phyloP scores from a whole-genome alignment of 768 basidiomycete genomes.

The Nevesoporus exiguus region DNA sequence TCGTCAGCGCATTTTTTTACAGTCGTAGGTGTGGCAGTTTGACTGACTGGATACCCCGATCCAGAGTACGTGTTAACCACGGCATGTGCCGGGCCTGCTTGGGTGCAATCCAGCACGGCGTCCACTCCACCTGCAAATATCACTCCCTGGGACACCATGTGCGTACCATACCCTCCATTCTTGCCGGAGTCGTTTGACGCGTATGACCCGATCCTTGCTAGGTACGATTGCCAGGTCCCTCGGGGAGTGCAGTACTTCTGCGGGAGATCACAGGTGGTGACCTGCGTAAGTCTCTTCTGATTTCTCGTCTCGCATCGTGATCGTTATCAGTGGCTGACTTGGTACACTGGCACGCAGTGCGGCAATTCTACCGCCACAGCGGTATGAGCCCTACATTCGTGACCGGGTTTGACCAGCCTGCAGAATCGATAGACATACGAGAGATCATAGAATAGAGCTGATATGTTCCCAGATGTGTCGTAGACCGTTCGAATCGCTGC shows the following conservation, averaged over 20 bases:
- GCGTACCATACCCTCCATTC: slow-evolving; percentile 1
- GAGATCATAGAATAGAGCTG: background rate
- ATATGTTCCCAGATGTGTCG: background rate
- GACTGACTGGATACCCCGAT: background rate
- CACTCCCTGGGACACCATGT: slow-evolving; percentile 7
- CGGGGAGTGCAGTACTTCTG: slow-evolving; percentile 6
- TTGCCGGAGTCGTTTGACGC: background rate
- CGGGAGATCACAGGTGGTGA: slow-evolving; percentile 2
- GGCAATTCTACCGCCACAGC: slow-evolving; percentile 1
- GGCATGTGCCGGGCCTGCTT: slow-evolving; percentile 14
- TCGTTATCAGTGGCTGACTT: background rate
- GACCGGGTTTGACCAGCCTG: background rate
- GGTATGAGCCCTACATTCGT: background rate
- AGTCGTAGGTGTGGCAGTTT: background rate
- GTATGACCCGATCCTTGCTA: background rate
- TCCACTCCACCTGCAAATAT: slow-evolving; percentile 17
- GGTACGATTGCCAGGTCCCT: slow-evolving; percentile 17
- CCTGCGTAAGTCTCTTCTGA: slow-evolving; percentile 13
- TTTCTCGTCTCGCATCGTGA: background rate
- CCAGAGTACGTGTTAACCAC: slow-evolving; percentile 13
- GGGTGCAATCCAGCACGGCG: slow-evolving; percentile 16
- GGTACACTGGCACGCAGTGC: slow-evolving; percentile 15
- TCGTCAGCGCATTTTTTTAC: slow-evolving; percentile 3
- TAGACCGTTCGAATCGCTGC: background rate
- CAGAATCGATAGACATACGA: background rate